Conservation (phyloP, 345 rosid genomes). For the Populus pruinosa region DNA sequence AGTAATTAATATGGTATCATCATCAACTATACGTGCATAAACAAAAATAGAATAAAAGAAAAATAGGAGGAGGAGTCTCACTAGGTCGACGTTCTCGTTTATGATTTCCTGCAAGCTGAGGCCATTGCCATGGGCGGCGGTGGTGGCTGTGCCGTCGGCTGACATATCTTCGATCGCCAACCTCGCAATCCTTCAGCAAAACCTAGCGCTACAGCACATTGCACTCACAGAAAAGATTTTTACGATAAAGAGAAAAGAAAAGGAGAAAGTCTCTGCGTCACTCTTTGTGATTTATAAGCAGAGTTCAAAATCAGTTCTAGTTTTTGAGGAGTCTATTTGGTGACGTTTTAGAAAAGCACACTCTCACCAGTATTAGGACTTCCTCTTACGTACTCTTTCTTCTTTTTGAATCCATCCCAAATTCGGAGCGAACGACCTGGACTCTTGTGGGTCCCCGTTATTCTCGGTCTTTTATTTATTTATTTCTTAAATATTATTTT, state of each 20-base stretch:
- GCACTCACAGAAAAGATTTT: not conserved
- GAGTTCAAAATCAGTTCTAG: not conserved
- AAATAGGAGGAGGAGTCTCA: not conserved
- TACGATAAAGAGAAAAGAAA: not conserved
- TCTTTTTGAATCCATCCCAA: not conserved
- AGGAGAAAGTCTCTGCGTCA: not conserved
- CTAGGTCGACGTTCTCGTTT: slow-evolving; percentile 29
- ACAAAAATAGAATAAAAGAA: no score
- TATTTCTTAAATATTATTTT: no score
- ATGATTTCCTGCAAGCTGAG: slow-evolving; percentile 21
- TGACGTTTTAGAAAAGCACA: no score
- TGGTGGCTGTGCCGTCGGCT: not conserved
- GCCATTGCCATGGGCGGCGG: not conserved
- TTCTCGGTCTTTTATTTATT: no score
- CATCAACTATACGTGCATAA: not conserved
- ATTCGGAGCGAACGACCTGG: not conserved
- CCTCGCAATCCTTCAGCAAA: not conserved
- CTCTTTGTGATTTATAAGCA: not conserved
- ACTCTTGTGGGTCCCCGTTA: slow-evolving; percentile 11
- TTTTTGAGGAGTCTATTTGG: not conserved
- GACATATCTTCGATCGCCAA: not conserved
- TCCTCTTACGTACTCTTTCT: not conserved
- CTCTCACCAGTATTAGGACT: not conserved
- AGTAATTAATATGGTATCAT: not conserved
- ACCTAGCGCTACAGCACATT: not conserved